Conservation (phyloP, 805 yeast genomes). For the Candida tallmaniae region DNA sequence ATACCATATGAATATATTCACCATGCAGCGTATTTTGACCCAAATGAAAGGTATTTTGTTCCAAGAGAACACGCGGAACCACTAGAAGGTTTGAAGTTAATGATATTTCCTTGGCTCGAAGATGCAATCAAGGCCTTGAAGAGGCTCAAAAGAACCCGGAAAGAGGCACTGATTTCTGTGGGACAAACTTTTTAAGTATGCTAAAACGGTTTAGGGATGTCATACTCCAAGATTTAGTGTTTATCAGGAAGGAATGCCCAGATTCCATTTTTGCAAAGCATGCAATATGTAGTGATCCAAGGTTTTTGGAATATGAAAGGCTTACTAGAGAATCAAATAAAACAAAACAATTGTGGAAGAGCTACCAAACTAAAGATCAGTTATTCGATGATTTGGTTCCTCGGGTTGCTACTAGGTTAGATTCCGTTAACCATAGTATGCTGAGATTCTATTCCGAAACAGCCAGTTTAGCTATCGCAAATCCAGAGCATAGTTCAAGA, state of each 20-base stretch:
- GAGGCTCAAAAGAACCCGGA: not conserved
- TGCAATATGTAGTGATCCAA: conserved; percentile 1
- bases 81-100: conserved; percentile 1
- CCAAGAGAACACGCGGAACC: conserved; percentile 1
- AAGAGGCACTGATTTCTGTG: conserved; percentile 1
- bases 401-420: no score
- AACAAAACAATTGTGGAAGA: no score
- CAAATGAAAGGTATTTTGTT: conserved; percentile 3
- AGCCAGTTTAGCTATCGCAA: no score
- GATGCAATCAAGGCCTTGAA: not conserved
- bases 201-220: conserved; percentile 3
- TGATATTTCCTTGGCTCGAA: conserved; percentile 11
- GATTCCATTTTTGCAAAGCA: conserved; percentile 7
- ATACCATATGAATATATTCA: conserved; percentile 2
- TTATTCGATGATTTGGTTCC: no score
- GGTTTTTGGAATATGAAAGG: no score
- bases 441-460: no score
- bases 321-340: no score
- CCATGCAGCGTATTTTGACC: not conserved
- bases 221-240: conserved; percentile 7
- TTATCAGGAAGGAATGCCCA: not conserved
- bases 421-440: no score
- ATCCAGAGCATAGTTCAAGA: no score
- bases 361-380: no score
- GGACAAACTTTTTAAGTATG: not conserved